A percentile compares a stretch with the other conserved stretches of the same genome.
Conservation (phyloP, 257 asterid genomes). For the Anisodus acutangulus region DNA sequence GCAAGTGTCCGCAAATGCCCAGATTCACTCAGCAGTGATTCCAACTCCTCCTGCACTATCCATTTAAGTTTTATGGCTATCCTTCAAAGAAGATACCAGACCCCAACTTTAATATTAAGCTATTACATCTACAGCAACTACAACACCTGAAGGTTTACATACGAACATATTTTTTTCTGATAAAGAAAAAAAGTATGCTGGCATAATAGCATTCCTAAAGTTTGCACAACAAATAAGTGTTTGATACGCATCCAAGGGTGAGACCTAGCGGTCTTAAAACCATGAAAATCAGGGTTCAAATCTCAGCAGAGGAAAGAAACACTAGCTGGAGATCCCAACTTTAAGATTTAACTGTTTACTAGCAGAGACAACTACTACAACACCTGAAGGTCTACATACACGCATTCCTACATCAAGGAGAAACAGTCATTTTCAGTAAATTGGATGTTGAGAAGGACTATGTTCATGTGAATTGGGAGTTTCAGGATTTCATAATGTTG, state of each 20-base stretch:
- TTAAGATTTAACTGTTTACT: background rate
- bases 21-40: constrained; percentile 78
- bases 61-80: constrained; percentile 49
- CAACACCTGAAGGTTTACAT: constrained; percentile 7
- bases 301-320: background rate
- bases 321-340: constrained; percentile 16
- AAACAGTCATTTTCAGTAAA: background rate
- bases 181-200: constrained; percentile 8
- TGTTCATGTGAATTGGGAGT: background rate
- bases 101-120: constrained; percentile 5
- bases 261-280: constrained; percentile 4
- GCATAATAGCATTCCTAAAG: background rate
- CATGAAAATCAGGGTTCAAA: constrained; percentile 20
- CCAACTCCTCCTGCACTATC: constrained; percentile 99
- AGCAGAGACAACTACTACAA: background rate
- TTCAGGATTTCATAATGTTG: background rate
- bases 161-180: constrained; percentile 24
- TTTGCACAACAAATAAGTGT: constrained; percentile 10
- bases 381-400: constrained; percentile 4
- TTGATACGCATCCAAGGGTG: background rate
- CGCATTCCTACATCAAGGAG: background rate
- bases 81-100: constrained; percentile 3
- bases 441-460: constrained; percentile 5
- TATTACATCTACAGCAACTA: background rate
- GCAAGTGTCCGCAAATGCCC: constrained; percentile 96